phyloP scores from a whole-genome alignment of 1,284 basidiomycete genomes.

The Ustilago lituana region DNA sequence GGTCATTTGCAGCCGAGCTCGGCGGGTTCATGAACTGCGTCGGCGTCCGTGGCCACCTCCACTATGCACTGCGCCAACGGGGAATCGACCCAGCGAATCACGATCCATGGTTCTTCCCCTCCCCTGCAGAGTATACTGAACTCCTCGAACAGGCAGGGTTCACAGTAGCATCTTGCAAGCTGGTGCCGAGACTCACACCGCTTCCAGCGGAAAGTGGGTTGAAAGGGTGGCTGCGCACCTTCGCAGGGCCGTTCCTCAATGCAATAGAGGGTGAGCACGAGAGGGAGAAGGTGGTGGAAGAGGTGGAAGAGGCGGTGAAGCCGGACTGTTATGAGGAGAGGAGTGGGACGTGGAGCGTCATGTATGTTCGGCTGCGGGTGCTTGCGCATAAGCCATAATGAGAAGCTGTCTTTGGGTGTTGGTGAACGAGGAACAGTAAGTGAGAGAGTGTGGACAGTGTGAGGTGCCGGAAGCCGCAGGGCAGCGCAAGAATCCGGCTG shows the following conservation, averaged over 20 bases:
- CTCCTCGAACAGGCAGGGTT: conserved; percentile 24
- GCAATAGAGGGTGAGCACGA: conserved; percentile 8
- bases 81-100: conserved; percentile 8
- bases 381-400: conserved; percentile 16
- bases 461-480: too few species aligned
- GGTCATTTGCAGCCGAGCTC: conserved; percentile 33
- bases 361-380: conserved; percentile 42
- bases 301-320: conserved; percentile 22
- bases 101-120: conserved; percentile 47
- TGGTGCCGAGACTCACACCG: conserved; percentile 27
- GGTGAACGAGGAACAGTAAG: too few species aligned
- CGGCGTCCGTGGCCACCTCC: conserved; percentile 26
- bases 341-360: conserved; percentile 25
- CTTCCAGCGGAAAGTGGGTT: conserved; percentile 18
- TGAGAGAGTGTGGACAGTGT: too few species aligned
- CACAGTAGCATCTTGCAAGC: conserved; percentile 26
- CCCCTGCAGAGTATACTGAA: conserved; percentile 9
- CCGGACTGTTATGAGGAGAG: conserved; percentile 24
- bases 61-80: conserved; percentile 4
- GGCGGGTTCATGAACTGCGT: conserved; percentile 41
- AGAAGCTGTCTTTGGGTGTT: too few species aligned
- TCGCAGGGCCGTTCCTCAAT: conserved; percentile 39
- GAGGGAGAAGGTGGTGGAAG: conserved; percentile 16
- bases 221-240: conserved; percentile 37
- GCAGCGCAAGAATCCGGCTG: too few species aligned